Conservation (phyloP, 2,329 filamentous ascomycete species). For the Phialophora verrucosa region DNA sequence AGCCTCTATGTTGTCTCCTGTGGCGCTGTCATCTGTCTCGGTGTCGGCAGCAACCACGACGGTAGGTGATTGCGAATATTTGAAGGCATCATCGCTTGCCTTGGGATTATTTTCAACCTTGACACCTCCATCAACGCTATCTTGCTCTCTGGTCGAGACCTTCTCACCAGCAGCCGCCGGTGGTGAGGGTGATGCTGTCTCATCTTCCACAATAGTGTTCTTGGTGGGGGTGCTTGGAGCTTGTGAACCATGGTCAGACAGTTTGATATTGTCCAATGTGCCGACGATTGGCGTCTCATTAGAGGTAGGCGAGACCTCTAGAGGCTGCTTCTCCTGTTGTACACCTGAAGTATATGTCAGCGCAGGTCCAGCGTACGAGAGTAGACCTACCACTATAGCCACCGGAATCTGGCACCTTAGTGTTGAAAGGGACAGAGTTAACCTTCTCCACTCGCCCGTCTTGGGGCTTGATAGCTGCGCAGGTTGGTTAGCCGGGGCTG, state of each 20-base stretch:
- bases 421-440: neutral
- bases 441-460: neutral
- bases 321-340: neutral
- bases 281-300: neutral
- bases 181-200: neutral
- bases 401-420: neutral
- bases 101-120: neutral
- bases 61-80: constrained; percentile 17
- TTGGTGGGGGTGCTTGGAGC: neutral
- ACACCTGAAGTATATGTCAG: neutral
- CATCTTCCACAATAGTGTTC: neutral
- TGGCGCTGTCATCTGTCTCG: constrained; percentile 20
- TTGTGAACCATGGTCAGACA: neutral
- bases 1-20: constrained; percentile 35
- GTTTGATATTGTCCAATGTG: neutral
- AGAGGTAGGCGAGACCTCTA: constrained; percentile 6
- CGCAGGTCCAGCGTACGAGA: neutral
- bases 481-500: neutral
- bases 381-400: neutral
- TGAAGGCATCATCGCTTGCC: neutral
- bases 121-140: neutral
- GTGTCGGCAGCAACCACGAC: constrained; percentile 23
- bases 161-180: neutral
- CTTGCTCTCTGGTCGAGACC: neutral
- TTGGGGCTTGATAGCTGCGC: constrained; percentile 1